These are phyloP conservation scores for Neotropicomus parvogracilis DNA, from an alignment of 1,284 basidiomycete species.

Conservation along the genomic window DNA sequence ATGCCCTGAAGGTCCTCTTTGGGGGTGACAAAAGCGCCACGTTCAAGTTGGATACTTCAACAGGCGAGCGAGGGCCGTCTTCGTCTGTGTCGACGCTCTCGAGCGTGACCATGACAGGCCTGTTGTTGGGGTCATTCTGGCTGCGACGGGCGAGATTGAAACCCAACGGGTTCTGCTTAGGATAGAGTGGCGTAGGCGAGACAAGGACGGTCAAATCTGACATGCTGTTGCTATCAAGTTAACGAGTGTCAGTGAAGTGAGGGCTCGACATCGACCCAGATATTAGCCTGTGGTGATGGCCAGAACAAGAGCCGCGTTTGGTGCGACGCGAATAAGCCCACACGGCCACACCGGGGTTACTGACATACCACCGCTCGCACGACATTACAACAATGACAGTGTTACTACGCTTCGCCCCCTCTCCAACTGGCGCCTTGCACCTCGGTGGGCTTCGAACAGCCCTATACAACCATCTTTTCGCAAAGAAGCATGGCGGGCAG, in stretches of 20 bases:
- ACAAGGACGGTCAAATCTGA: constrained; percentile 35
- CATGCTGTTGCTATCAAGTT: constrained; percentile 19
- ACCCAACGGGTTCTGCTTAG: constrained; percentile 22
- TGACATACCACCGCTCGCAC: no score
- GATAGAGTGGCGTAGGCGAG: constrained; percentile 30
- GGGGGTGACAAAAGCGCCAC: constrained; percentile 46
- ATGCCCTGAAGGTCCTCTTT: constrained; percentile 38
- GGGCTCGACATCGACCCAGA: no score
- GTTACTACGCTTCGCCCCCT: constrained; percentile 92
- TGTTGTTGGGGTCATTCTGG: constrained; percentile 24
- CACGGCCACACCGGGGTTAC: no score
- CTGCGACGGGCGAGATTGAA: constrained; percentile 33
- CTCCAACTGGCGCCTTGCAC: constrained; percentile 92
- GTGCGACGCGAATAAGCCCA: no score
- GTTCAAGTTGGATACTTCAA: constrained; percentile 25
- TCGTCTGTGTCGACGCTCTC: constrained; percentile 40
- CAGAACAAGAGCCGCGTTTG: no score
- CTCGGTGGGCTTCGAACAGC: constrained; percentile 96
- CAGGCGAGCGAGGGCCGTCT: constrained; percentile 26
- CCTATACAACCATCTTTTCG: constrained; percentile 88
- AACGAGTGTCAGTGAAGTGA: no score
- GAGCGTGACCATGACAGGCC: constrained; percentile 50
- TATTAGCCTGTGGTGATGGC: no score
- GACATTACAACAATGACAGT: constrained; percentile 16
- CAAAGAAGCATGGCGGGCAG: constrained; percentile 76